Base-by-base conservation (phyloP, 2,329 filamentous ascomycete genomes). In the Didymella glomerata region DNA sequence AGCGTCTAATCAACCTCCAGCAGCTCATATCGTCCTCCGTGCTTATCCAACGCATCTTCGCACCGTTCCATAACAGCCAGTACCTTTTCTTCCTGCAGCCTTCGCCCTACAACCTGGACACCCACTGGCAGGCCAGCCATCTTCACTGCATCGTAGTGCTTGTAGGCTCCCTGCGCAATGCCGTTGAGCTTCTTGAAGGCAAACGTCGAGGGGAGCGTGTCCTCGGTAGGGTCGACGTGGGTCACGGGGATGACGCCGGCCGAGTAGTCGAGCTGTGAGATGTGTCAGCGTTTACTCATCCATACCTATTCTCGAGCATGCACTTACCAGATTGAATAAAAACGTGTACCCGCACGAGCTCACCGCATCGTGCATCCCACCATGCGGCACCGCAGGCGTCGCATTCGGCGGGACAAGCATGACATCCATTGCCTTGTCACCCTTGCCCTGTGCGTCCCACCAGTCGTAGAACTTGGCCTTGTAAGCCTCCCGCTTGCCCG, bases 311-410 rank as follows among this genome's bases (percentile, higher is more conserved):
- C 8, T 10, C 10, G 27, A 32, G 38, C 5, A 5, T 11, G 16
- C 7, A 80, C 86, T 77, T 79, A 91, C 89, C 70, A 97, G 66
- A 69, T 97, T 97, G 81, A 95, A 98, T 55, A 97, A 78, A 74
- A 97, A 97, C 0, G 93, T 97, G 73, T 98, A 97, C 1, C 92
- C 93, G 70, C 93, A 97, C 66, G 89, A 92, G 62, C 90, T 90
- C 44, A 95, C 88, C 2, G 92, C 92, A 68, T 94, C 88, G 66
- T 87, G 86, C 92, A 97, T 97, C 0, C 88, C 93, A 46, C 88
- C 86, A 73, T 96, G 93, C 0, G 93, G 93, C 3, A 96, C 86
- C 0, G 93, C 93, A 1, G 93, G 93, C 0, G 92, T 96, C 0
- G 93, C 92, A 75, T 97, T 97, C 0, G 89, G 92, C n/a, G 91